phyloP scores from a whole-genome alignment of 148 eudicot genomes.

The Rhododendron molle region DNA sequence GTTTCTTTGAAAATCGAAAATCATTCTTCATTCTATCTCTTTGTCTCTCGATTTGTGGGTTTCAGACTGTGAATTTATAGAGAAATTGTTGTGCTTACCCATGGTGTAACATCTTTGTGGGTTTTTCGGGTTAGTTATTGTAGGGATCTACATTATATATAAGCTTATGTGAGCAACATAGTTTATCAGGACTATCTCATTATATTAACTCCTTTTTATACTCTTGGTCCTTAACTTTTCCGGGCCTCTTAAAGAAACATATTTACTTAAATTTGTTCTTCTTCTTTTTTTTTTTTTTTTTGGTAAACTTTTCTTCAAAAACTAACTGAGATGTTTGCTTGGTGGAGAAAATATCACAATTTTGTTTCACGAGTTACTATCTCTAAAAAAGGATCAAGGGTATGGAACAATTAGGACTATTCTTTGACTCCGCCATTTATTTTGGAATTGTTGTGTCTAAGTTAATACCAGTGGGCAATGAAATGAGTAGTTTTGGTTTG shows the following conservation, averaged over 20 bases:
- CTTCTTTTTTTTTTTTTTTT: too few relatives aligned
- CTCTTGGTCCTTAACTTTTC: not conserved
- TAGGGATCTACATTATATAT: too few relatives aligned
- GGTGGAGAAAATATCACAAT: not conserved
- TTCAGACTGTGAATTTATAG: too few relatives aligned
- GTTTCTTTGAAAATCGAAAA: too few relatives aligned
- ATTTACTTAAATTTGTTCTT: not conserved
- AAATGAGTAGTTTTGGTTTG: too few relatives aligned
- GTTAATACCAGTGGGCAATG: conserved; percentile 27
- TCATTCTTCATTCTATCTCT: too few relatives aligned
- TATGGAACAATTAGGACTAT: not conserved
- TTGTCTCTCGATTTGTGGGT: too few relatives aligned
- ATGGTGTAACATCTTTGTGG: too few relatives aligned
- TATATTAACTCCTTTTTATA: not conserved
- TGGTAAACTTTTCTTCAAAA: not conserved
- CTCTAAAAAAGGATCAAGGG: not conserved
- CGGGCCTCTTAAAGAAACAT: not conserved
- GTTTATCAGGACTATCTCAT: not conserved
- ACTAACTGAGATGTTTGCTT: not conserved
- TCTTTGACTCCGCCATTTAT: not conserved
- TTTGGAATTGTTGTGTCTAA: not conserved
- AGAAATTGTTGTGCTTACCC: too few relatives aligned
- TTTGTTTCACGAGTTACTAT: not conserved
- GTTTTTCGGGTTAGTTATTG: too few relatives aligned
- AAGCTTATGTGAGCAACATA: conserved; percentile 8